Evolutionary conservation across 2,329 filamentous ascomycete species (phyloP).

Genomic region (Trichoderma koningiopsis): DNA sequence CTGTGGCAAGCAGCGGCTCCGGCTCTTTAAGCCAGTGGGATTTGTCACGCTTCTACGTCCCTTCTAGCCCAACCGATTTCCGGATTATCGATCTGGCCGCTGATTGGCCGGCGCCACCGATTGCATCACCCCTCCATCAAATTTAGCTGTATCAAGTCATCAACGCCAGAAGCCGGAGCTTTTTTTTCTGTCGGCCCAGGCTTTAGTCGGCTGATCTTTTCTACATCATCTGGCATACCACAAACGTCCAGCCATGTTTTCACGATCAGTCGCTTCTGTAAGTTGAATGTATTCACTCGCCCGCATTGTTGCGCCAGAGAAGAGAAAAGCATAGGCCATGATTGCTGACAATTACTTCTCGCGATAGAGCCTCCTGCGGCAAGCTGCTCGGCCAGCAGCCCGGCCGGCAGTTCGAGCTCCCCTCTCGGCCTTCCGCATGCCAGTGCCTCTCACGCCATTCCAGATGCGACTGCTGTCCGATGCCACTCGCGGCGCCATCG

Average conservation of each 20-base stretch:
- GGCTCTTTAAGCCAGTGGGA: neutral
- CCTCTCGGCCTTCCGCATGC: constrained; percentile 31
- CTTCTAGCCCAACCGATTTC: neutral
- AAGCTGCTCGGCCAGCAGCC: constrained; percentile 42
- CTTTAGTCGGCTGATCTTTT: neutral
- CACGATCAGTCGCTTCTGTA: constrained; percentile 34
- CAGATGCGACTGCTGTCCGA: constrained; percentile 74
- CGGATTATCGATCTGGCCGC: neutral
- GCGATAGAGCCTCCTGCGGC: constrained; percentile 42
- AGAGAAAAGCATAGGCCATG: neutral
- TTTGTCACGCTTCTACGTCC: constrained; percentile 7
- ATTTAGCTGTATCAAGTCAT: constrained; percentile 9
- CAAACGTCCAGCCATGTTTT: constrained; percentile 31
- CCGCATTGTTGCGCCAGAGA: neutral
- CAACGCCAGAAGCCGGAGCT: neutral
- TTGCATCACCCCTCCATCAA: constrained; percentile 25
- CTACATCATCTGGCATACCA: neutral
- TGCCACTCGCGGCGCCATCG: constrained; percentile 79
- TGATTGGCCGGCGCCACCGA: constrained; percentile 28
- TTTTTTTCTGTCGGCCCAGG: neutral
- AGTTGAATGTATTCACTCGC: neutral
- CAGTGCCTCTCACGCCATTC: constrained; percentile 36
- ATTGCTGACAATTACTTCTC: neutral
- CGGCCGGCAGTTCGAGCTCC: constrained; percentile 39
- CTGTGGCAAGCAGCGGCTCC: constrained; percentile 1